phyloP scores from a whole-genome alignment of 495 filamentous ascomycete genomes.

The Podospora anserina region DNA sequence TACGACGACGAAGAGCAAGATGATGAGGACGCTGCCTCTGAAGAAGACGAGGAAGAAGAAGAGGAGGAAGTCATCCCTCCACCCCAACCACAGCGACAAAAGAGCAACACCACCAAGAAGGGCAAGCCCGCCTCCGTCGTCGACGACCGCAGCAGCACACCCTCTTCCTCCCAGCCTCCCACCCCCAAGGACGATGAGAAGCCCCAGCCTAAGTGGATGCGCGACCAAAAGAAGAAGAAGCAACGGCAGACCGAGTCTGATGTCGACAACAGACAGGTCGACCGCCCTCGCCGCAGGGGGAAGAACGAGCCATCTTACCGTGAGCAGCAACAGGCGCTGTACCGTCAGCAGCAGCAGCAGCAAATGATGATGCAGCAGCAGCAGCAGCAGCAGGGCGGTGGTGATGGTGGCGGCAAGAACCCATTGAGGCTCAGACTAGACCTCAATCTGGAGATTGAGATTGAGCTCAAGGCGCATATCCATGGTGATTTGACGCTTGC shows the following conservation, averaged over 20 bases:
- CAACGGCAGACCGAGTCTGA: not conserved
- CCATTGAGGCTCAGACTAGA: conserved; percentile 76
- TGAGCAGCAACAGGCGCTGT: conserved; percentile 24
- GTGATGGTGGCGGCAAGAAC: conserved; percentile 56
- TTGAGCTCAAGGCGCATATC: conserved; percentile 88
- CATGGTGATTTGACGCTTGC: conserved; percentile 85
- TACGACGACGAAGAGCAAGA: conserved; percentile 15
- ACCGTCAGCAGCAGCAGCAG: conserved; percentile 28
- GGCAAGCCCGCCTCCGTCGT: conserved; percentile 13
- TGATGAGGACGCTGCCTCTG: conserved; percentile 9
- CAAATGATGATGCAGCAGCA: conserved; percentile 27
- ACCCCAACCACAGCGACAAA: conserved; percentile 12
- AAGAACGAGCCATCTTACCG: conserved; percentile 20
- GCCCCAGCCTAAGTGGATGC: conserved; percentile 38
- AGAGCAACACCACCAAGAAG: conserved; percentile 8
- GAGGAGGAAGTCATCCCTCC: conserved; percentile 14
- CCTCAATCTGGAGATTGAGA: conserved; percentile 83
- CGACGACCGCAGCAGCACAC: conserved; percentile 22
- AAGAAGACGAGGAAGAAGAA: conserved; percentile 16
- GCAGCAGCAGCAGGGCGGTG: conserved; percentile 29
- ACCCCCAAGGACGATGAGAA: conserved; percentile 35
- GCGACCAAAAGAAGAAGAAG: conserved; percentile 25
- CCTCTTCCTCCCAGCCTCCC: conserved; percentile 30
- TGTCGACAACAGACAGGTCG: conserved; percentile 20
- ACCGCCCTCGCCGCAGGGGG: conserved; percentile 20